phyloP scores from a whole-genome alignment of 306 rosid genomes.

The Echinosophora koreensis region DNA sequence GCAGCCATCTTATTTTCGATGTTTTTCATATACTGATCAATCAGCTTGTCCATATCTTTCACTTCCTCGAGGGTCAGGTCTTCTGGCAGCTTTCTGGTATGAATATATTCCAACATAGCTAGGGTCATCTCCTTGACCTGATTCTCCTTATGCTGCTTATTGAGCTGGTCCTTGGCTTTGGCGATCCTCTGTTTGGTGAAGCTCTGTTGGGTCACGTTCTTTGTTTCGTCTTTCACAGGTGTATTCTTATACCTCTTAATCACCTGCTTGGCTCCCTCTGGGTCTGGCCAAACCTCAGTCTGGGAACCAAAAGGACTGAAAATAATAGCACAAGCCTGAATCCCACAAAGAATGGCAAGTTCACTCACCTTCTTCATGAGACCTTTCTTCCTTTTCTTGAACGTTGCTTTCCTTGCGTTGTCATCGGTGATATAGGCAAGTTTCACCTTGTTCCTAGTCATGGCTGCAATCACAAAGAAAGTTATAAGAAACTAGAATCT shows the following conservation, averaged over 20 bases:
- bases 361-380: constrained; percentile 55
- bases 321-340: constrained; percentile 67
- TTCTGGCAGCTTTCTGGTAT: constrained; percentile 25
- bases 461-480: constrained; percentile 25
- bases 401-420: constrained; percentile 57
- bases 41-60: constrained; percentile 45
- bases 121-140: constrained; percentile 32
- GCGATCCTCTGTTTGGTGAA: constrained; percentile 37
- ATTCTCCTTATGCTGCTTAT: constrained; percentile 36
- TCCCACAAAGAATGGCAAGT: constrained; percentile 59
- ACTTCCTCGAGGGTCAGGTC: constrained; percentile 40
- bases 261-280: constrained; percentile 20
- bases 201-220: constrained; percentile 49
- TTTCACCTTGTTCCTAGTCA: constrained; percentile 62
- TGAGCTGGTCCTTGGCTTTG: constrained; percentile 37
- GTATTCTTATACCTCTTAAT: constrained; percentile 20
- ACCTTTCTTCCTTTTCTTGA: constrained; percentile 66
- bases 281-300: constrained; percentile 62
- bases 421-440: constrained; percentile 51
- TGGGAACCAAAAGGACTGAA: constrained; percentile 54
- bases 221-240: constrained; percentile 16
- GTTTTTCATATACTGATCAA: constrained; percentile 45
- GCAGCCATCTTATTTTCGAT: constrained; percentile 3
- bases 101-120: constrained; percentile 44
- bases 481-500: neutral